phyloP scores from a whole-genome alignment of 1,284 basidiomycete species.

The Gomphus sp. region DNA sequence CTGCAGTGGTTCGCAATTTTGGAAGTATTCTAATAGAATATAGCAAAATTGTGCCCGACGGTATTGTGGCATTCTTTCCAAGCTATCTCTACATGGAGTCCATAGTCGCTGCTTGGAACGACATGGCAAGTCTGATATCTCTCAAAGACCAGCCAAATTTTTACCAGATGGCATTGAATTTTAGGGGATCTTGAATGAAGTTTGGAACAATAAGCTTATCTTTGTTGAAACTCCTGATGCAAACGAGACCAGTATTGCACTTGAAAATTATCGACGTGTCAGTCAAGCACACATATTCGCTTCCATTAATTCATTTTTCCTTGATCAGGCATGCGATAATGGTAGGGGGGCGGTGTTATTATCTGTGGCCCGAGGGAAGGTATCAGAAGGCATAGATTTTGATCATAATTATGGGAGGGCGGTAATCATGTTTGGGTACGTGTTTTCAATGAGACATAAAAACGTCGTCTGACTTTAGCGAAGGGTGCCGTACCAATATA shows the following conservation, averaged over 20 bases:
- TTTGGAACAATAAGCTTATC: conserved; percentile 99
- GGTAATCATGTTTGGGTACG: conserved; percentile 98
- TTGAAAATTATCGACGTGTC: conserved; percentile 95
- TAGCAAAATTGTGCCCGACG: conserved; percentile 96
- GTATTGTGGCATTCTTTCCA: conserved; percentile 99
- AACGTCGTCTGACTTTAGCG: conserved; percentile 9
- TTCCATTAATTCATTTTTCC: neutral
- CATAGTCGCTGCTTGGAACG: conserved; percentile 99
- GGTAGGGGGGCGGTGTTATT: conserved; percentile 94
- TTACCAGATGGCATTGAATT: conserved; percentile 1
- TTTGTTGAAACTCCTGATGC: conserved; percentile 99
- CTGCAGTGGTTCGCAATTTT: conserved; percentile 97
- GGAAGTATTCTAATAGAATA: conserved; percentile 98
- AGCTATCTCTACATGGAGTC: conserved; percentile 99
- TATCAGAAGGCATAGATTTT: conserved; percentile 99
- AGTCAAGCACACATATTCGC: conserved; percentile 17
- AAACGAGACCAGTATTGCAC: conserved; percentile 95
- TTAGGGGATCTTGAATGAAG: conserved; percentile 96
- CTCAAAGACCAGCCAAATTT: neutral
- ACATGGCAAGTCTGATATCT: conserved; percentile 69
- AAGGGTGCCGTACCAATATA: conserved; percentile 97
- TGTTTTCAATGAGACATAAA: neutral
- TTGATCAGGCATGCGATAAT: conserved; percentile 87
- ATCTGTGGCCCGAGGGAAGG: conserved; percentile 97
- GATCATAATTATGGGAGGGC: conserved; percentile 99